Conservation (phyloP, 108 stramenopile species). For the Stephanodiscus minutulus region DNA sequence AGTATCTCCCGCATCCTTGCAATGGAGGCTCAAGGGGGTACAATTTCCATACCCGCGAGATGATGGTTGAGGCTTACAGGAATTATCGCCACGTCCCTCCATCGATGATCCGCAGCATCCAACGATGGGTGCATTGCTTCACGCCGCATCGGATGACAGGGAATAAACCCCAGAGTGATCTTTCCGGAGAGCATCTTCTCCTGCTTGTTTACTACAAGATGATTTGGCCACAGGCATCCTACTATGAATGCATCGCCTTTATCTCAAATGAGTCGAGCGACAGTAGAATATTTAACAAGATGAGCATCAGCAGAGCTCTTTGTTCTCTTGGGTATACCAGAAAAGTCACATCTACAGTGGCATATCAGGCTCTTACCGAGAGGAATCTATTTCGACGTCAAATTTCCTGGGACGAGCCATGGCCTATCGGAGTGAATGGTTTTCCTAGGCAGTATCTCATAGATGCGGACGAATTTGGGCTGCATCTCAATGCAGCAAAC, state of each 20-base stretch:
- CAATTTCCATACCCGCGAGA: too few species aligned
- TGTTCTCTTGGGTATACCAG: neutral
- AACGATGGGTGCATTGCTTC: too few species aligned
- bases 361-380: neutral
- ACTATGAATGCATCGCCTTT: neutral
- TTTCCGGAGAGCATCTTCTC: neutral
- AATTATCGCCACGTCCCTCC: too few species aligned
- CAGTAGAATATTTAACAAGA: neutral
- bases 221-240: neutral
- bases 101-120: too few species aligned
- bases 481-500: conserved; percentile 3
- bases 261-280: neutral
- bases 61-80: too few species aligned
- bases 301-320: neutral
- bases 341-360: neutral
- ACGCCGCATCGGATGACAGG: too few species aligned
- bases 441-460: neutral
- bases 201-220: neutral
- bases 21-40: too few species aligned
- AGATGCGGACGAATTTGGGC: neutral
- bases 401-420: neutral
- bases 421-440: neutral
- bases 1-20: too few species aligned
- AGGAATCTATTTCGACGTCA: neutral
- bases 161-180: too few species aligned